Evolutionary conservation across 371 early-diverging fungal genomes (phyloP), one percentile per base, ranked within the genome.

Genomic region (Lichtheimia ornata): DNA sequence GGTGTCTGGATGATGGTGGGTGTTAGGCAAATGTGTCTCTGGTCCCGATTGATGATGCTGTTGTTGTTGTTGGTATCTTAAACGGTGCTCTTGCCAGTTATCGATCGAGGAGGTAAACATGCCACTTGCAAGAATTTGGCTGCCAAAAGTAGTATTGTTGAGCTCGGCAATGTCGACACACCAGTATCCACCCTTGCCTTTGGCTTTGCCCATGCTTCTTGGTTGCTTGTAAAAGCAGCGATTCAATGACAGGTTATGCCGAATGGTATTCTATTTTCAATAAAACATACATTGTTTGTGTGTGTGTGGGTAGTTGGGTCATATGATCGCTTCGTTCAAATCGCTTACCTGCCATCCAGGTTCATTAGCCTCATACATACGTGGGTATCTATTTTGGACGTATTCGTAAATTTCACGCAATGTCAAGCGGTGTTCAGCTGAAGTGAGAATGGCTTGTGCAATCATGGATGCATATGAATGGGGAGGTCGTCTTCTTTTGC

Each of bases 161-260:
- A 65, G 44, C 44, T 65, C 55, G 6, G 53, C 57, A 30, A 62
- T 49, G 44, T 65, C 77, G 4, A 84, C 71, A 5, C 79, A 77
- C 84, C 84, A 84, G 67, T 78, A 84, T 20, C 83, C 76, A 11
- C 56, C 84, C 71, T 67, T 81, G 14, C 71, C 74, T 49, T 83
- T 79, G 44, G 79, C 80, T 24, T 81, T 85, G 15, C 54, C 57
- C 11, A 71, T 67, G 11, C 78, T 64, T 22, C 85, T 65, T 1
- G 88, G 87, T 17, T 85, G 73, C 54, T 88, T 88, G 15, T 77
- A 70, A 60, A 91, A 91, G 40, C 80, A 81, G 47, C 81, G 79
- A 61, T 91, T 91, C 49, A 91, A 72, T 6, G 88, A 88, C 17
- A 91, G 77, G 64, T 91, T 91, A 73, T 91, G 92, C n/a, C 92